These are phyloP conservation scores for Fragilariopsis cylindrus DNA, from an alignment of 108 stramenopile genomes.

Conservation along the genomic window DNA sequence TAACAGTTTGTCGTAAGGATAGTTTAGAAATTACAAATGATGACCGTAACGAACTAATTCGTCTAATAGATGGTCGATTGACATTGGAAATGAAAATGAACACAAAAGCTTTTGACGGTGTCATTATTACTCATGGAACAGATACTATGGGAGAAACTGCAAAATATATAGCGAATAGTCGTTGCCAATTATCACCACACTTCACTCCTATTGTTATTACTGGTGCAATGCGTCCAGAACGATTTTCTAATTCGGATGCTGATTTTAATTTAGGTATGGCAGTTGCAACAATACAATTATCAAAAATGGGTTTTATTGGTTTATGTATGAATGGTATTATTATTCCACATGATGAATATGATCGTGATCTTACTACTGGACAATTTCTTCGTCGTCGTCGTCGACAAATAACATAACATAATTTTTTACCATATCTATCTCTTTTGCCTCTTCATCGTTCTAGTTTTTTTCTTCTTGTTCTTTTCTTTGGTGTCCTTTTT, in stretches of 20 bases:
- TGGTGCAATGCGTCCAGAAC: constrained; percentile 58
- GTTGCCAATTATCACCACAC: background rate
- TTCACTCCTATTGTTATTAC: constrained; percentile 42
- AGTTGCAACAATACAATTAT: constrained; percentile 26
- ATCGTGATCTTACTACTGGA: background rate
- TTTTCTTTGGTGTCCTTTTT: too few relatives aligned
- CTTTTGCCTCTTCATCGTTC: too few relatives aligned
- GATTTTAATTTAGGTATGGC: constrained; percentile 53
- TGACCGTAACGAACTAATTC: constrained; percentile 31
- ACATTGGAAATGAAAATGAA: background rate
- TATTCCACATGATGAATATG: constrained; percentile 4
- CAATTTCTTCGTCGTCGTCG: background rate
- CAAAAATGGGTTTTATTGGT: background rate
- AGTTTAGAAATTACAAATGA: constrained; percentile 43
- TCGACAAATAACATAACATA: too few relatives aligned
- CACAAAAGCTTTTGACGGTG: constrained; percentile 12
- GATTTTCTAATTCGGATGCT: constrained; percentile 59
- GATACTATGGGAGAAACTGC: constrained; percentile 62
- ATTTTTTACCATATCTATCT: too few relatives aligned
- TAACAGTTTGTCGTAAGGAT: constrained; percentile 46
- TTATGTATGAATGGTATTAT: constrained; percentile 25
- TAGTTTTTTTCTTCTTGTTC: too few relatives aligned
- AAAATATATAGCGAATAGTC: constrained; percentile 14
- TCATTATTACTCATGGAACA: constrained; percentile 59
- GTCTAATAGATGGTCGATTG: background rate